Evolutionary conservation across 2,329 filamentous ascomycete species (phyloP).

Genomic region (Pseudopithomyces maydicus): DNA sequence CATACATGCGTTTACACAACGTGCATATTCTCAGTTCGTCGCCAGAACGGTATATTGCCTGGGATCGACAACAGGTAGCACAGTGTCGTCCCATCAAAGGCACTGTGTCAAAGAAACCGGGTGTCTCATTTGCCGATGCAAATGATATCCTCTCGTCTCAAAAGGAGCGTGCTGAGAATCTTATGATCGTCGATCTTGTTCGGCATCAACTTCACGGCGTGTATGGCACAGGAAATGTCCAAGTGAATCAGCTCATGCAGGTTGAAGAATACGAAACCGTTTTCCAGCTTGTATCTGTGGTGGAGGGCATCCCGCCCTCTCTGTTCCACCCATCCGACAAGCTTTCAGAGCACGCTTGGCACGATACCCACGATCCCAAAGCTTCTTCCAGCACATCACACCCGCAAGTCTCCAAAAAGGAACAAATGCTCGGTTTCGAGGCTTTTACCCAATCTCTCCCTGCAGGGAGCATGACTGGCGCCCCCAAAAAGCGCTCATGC

Average conservation of each 20-base stretch:
- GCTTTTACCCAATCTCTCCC: constrained; percentile 79
- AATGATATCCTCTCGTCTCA: constrained; percentile 74
- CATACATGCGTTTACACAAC: constrained; percentile 70
- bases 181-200: constrained; percentile 98
- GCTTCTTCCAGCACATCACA: constrained; percentile 15
- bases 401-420: constrained; percentile 18
- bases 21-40: constrained; percentile 79
- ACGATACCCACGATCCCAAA: constrained; percentile 30
- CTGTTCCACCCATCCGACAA: constrained; percentile 22
- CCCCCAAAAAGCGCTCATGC: constrained; percentile 91
- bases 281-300: constrained; percentile 88
- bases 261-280: constrained; percentile 92
- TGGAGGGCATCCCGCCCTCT: constrained; percentile 64
- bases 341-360: constrained; percentile 38
- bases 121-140: constrained; percentile 73
- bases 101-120: constrained; percentile 79
- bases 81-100: constrained; percentile 96
- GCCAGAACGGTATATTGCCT: constrained; percentile 85
- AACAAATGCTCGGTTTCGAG: constrained; percentile 66
- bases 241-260: constrained; percentile 77
- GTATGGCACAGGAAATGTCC: constrained; percentile 73
- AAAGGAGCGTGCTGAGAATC: constrained; percentile 93
- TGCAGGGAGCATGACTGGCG: constrained; percentile 94
- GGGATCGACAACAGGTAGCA: constrained; percentile 64
- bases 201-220: constrained; percentile 90